Conservation (phyloP, 2,329 filamentous ascomycete species). For the Apiospora rasikravindrae region DNA sequence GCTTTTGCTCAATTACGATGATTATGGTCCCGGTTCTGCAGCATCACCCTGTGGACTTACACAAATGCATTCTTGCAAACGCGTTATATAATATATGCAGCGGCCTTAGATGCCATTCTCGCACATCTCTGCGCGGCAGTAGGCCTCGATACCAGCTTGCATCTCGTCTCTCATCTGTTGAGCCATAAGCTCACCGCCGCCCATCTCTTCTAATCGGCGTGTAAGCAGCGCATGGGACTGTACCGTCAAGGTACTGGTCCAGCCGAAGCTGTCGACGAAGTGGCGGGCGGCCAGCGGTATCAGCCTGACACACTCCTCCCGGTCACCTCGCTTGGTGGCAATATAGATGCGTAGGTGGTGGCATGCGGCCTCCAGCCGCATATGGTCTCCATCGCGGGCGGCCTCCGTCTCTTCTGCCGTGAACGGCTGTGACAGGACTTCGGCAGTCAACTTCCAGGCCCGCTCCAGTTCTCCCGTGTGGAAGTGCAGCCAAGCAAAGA, state of each 20-base stretch:
- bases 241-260: conserved; percentile 5
- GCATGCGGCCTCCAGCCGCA: neutral
- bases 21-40: no score
- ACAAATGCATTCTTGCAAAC: neutral
- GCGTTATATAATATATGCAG: neutral
- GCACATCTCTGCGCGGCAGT: neutral
- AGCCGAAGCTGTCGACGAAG: neutral
- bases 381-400: neutral
- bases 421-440: neutral
- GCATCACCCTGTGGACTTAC: no score
- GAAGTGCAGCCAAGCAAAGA: conserved; percentile 5
- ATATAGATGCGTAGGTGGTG: neutral
- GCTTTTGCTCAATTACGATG: no score
- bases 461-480: neutral
- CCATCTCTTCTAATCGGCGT: neutral
- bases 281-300: neutral
- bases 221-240: neutral
- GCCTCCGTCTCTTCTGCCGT: neutral
- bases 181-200: neutral
- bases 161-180: conserved; percentile 2
- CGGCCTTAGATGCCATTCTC: neutral
- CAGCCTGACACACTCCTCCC: neutral
- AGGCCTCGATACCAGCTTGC: neutral
- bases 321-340: neutral
- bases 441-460: conserved; percentile 1